These are phyloP conservation scores for Mycena maculata DNA, from an alignment of 768 basidiomycete species.

Conservation along the genomic window DNA sequence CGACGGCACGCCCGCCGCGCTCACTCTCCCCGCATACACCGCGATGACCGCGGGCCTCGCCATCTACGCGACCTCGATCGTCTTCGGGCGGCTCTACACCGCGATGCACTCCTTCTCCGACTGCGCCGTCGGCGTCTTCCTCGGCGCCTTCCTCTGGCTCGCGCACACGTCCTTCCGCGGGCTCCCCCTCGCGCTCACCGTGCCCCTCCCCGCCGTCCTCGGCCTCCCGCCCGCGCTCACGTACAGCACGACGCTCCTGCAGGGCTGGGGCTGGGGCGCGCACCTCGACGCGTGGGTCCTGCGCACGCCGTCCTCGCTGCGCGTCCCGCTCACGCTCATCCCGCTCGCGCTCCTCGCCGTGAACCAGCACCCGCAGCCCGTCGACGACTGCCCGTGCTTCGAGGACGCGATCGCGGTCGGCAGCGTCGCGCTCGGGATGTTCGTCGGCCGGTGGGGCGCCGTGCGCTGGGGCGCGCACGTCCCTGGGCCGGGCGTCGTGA, in stretches of 20 bases:
- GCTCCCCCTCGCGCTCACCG: constrained; percentile 45
- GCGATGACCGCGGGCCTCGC: constrained; percentile 57
- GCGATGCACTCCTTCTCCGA: constrained; percentile 92
- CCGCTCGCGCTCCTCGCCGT: constrained; percentile 77
- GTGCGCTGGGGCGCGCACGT: constrained; percentile 54
- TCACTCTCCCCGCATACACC: constrained; percentile 61
- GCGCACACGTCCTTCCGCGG: constrained; percentile 58
- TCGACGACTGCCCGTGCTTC: constrained; percentile 98
- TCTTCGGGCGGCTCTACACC: constrained; percentile 84
- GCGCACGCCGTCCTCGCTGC: constrained; percentile 24
- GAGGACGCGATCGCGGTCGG: constrained; percentile 95
- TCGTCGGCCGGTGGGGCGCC: constrained; percentile 76
- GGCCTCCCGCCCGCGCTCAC: constrained; percentile 10
- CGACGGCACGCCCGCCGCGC: constrained; percentile 34
- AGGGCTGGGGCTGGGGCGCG: constrained; percentile 36
- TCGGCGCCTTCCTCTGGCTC: constrained; percentile 82
- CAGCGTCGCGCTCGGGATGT: constrained; percentile 84
- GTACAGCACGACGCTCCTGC: constrained; percentile 27
- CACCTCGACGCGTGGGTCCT: constrained; percentile 53
- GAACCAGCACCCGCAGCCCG: constrained; percentile 93
- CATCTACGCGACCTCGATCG: constrained; percentile 76
- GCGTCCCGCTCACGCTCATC: constrained; percentile 69
- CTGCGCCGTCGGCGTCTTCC: constrained; percentile 67
- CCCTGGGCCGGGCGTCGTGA: constrained; percentile 45
- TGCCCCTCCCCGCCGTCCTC: constrained; percentile 45